Percentiles rank a stretch among this genome's conserved stretches.
phyloP scores from a whole-genome alignment of 2,329 filamentous ascomycete species.

The Penicillium sclerotigenum region DNA sequence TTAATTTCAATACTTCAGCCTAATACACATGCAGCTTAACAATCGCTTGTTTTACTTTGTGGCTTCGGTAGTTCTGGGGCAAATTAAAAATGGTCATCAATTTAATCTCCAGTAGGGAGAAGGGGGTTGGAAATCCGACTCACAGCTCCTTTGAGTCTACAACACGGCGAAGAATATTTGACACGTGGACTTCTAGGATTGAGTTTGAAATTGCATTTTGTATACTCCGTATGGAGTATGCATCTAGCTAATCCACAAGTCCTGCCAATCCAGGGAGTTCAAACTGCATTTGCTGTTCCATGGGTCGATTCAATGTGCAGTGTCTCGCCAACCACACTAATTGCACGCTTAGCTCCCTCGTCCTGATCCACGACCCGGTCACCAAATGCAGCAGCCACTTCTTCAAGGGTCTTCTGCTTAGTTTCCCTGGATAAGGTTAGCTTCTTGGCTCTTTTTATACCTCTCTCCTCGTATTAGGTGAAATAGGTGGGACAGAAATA shows the following conservation, averaged over 20 bases:
- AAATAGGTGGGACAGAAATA: not conserved
- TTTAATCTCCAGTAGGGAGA: not conserved
- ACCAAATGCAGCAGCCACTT: constrained; percentile 50
- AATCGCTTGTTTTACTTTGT: not conserved
- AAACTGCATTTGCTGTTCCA: not conserved
- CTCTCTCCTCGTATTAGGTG: not conserved
- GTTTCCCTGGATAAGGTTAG: constrained; percentile 41
- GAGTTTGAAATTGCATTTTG: not conserved
- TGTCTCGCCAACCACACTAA: constrained; percentile 23
- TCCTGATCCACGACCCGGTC: constrained; percentile 43
- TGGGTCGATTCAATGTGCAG: constrained; percentile 18
- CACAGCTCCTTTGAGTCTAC: too few species aligned
- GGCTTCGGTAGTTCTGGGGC: not conserved
- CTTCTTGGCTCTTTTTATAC: not conserved
- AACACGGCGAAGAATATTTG: not conserved
- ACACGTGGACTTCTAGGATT: not conserved
- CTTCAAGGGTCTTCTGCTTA: constrained; percentile 49
- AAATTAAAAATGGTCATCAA: not conserved
- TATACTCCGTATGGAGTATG: too few species aligned
- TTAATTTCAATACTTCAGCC: constrained; percentile 1
- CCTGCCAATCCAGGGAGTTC: not conserved
- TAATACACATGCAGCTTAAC: not conserved
- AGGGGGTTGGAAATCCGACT: not conserved
- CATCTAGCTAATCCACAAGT: not conserved
- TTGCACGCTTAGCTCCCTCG: constrained; percentile 25